Evolutionary conservation across 2,329 filamentous ascomycete species (phyloP).

Genomic region (Aspergillus clavatus): DNA sequence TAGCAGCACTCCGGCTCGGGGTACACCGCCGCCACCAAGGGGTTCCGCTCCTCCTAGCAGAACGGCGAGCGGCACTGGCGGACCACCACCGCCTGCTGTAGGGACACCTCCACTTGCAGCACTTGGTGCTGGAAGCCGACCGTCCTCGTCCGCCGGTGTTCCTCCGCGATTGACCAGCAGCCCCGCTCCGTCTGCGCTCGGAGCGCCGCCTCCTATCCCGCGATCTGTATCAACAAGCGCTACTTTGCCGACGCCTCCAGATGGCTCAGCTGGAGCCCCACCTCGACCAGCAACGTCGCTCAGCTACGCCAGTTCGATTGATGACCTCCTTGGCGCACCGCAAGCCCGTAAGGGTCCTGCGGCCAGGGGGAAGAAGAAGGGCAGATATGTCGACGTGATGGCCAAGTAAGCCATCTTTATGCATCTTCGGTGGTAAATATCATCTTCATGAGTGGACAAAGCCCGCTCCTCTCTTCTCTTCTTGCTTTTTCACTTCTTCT

Average conservation of each 20-base stretch:
- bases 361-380: conserved; percentile 71
- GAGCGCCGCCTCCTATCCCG: conserved; percentile 28
- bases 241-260: conserved; percentile 32
- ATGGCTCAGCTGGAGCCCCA: conserved; percentile 42
- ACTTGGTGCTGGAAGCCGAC: conserved; percentile 22
- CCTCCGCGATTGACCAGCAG: conserved; percentile 26
- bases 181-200: conserved; percentile 27
- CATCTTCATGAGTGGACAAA: too few relatives aligned
- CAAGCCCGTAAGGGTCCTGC: conserved; percentile 61
- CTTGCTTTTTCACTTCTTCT: conserved; percentile 12
- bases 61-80: conserved; percentile 51
- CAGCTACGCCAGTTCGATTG: conserved; percentile 90
- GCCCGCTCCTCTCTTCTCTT: conserved; percentile 7
- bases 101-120: conserved; percentile 21
- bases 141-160: conserved; percentile 30
- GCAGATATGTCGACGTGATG: conserved; percentile 96
- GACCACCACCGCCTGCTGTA: conserved; percentile 41
- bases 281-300: conserved; percentile 72
- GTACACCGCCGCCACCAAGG: conserved; percentile 75
- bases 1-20: conserved; percentile 55
- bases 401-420: conserved; percentile 48
- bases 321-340: conserved; percentile 78
- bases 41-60: conserved; percentile 47
- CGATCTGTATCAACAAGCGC: conserved; percentile 37
- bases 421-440: background rate